A percentile compares a stretch with the other conserved stretches of the same genome.
These are phyloP conservation scores for Sclerotinia minor DNA, from an alignment of 2,329 filamentous ascomycete genomes.

Conservation along the genomic window DNA sequence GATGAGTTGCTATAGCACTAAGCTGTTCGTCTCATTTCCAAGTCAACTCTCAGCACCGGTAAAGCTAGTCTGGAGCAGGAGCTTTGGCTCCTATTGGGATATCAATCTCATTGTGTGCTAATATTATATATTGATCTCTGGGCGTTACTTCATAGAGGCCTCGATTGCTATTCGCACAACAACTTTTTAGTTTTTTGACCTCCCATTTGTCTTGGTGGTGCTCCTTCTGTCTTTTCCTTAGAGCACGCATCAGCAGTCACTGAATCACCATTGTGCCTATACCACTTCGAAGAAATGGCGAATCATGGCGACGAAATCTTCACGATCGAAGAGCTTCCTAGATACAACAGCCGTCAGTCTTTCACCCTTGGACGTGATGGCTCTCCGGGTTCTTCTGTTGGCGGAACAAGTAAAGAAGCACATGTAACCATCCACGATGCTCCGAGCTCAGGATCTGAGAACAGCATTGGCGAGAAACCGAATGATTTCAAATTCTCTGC, in stretches of 20 bases:
- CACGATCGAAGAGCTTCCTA: conserved; percentile 7
- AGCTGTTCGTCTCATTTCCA: neutral
- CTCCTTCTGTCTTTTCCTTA: neutral
- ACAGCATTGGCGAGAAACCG: neutral
- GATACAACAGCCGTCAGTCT: neutral
- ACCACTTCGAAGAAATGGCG: neutral
- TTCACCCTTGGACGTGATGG: neutral
- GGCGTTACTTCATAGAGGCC: neutral
- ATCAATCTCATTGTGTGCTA: neutral
- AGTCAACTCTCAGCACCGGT: neutral
- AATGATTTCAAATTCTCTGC: neutral
- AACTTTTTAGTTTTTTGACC: neutral
- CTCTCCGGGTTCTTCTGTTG: neutral
- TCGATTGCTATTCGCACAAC: neutral
- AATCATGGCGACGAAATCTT: neutral
- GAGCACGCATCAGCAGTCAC: neutral
- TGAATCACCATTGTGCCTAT: neutral
- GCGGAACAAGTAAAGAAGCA: neutral
- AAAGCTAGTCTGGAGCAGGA: neutral
- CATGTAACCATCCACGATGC: conserved; percentile 11
- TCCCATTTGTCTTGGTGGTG: neutral
- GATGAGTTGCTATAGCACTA: neutral
- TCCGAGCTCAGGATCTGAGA: neutral
- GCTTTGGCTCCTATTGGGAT: neutral
- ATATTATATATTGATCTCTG: conserved; percentile 7